phyloP scores from a whole-genome alignment of 768 basidiomycete species.

The Leucocoprinus birnbaumii region DNA sequence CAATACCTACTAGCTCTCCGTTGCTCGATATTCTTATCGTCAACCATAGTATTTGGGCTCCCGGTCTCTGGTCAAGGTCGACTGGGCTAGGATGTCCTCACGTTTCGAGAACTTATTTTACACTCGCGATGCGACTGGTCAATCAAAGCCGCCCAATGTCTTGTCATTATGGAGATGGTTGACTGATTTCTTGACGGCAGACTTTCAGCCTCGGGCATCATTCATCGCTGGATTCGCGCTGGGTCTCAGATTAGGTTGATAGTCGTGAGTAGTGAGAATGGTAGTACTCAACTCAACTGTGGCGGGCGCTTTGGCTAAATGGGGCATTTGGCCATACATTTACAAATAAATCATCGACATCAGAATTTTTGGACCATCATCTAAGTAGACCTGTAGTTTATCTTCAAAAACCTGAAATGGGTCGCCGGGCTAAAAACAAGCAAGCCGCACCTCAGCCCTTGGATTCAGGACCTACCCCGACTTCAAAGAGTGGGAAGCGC shows the following conservation, averaged over 20 bases:
- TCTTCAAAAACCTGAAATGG: constrained; percentile 49
- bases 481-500: constrained; percentile 73
- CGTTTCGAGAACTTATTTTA: constrained; percentile 77
- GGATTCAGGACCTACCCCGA: constrained; percentile 33
- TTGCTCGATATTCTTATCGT: not conserved
- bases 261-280: not conserved
- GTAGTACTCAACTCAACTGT: too few relatives aligned
- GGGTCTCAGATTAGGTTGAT: constrained; percentile 78
- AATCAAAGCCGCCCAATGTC: constrained; percentile 59
- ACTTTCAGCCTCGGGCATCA: constrained; percentile 88
- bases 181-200: constrained; percentile 82
- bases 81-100: constrained; percentile 67
- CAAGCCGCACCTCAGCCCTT: constrained; percentile 69
- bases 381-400: not conserved
- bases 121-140: constrained; percentile 54
- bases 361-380: constrained; percentile 7
- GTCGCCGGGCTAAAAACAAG: constrained; percentile 83
- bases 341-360: constrained; percentile 11
- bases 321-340: constrained; percentile 2
- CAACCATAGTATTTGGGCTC: constrained; percentile 75
- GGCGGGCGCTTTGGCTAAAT: too few relatives aligned
- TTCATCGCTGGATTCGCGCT: constrained; percentile 83
- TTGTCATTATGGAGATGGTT: constrained; percentile 63
- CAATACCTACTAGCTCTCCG: not conserved
- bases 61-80: constrained; percentile 66